phyloP scores from a whole-genome alignment of 2,329 filamentous ascomycete species.

The Onygenales sp. region DNA sequence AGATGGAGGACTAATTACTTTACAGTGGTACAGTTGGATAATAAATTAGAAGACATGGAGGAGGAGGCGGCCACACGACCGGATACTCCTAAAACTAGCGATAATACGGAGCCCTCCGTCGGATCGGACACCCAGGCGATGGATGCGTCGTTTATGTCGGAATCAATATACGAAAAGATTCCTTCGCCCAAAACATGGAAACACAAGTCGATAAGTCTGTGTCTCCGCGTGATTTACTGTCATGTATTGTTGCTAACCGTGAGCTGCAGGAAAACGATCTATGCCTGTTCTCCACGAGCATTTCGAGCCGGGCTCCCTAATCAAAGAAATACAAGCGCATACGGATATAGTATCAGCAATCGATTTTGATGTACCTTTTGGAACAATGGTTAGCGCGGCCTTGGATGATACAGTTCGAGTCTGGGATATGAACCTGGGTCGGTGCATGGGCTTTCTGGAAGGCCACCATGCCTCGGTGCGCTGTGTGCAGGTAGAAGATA shows the following conservation, averaged over 20 bases:
- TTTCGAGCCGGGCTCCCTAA: conserved; percentile 78
- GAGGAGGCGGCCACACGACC: conserved; percentile 40
- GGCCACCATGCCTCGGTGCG: conserved; percentile 92
- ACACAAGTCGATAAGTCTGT: conserved; percentile 33
- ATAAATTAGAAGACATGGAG: conserved; percentile 53
- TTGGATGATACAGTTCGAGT: conserved; percentile 90
- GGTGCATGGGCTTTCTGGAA: conserved; percentile 84
- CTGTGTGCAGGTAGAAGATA: conserved; percentile 87
- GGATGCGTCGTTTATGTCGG: conserved; percentile 77
- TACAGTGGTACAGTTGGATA: conserved; percentile 48
- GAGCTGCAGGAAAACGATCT: conserved; percentile 48
- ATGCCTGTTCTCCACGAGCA: conserved; percentile 96
- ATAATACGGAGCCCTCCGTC: conserved; percentile 38
- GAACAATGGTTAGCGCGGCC: conserved; percentile 83
- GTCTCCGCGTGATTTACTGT: not conserved
- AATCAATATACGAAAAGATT: conserved; percentile 92
- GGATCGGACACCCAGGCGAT: conserved; percentile 45
- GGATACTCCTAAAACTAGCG: conserved; percentile 28
- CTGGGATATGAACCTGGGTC: conserved; percentile 90
- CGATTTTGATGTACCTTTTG: conserved; percentile 96
- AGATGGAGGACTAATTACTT: not conserved
- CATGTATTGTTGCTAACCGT: conserved; percentile 17
- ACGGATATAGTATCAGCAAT: conserved; percentile 78
- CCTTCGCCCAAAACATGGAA: conserved; percentile 51
- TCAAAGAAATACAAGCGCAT: conserved; percentile 82